Conservation (phyloP, 2,329 filamentous ascomycete genomes). For the Tolypocladium endophyticum region DNA sequence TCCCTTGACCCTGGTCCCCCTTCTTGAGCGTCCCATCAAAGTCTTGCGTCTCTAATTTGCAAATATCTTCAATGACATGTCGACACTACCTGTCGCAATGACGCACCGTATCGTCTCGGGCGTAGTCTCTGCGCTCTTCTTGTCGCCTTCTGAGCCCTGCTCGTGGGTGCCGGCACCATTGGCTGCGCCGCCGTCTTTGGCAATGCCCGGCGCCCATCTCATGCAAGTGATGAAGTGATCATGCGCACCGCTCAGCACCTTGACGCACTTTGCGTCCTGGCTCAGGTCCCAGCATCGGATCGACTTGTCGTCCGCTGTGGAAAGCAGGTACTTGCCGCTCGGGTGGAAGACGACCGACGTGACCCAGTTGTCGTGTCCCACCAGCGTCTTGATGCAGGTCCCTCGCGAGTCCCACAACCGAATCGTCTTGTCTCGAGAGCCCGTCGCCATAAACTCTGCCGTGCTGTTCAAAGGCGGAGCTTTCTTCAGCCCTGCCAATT, state of each 20-base stretch:
- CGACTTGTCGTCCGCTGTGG: slow-evolving; percentile 81
- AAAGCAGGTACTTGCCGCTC: slow-evolving; percentile 80
- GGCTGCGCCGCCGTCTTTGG: slow-evolving; percentile 6
- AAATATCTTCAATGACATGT: slow-evolving; percentile 70
- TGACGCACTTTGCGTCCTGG: slow-evolving; percentile 85
- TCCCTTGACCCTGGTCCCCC: background rate
- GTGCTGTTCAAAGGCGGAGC: slow-evolving; percentile 62
- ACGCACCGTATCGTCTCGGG: slow-evolving; percentile 68
- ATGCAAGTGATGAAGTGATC: slow-evolving; percentile 79
- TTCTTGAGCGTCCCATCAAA: background rate
- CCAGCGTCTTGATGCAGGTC: slow-evolving; percentile 70
- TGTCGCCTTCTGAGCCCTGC: slow-evolving; percentile 16
- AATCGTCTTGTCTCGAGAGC: slow-evolving; percentile 82
- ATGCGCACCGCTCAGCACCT: slow-evolving; percentile 66
- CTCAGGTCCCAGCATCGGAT: slow-evolving; percentile 87
- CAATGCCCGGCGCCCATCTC: slow-evolving; percentile 64
- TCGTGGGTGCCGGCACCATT: slow-evolving; percentile 5
- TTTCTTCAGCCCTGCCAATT: slow-evolving; percentile 74
- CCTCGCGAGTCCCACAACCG: slow-evolving; percentile 81
- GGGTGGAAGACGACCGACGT: slow-evolving; percentile 81
- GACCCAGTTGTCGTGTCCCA: slow-evolving; percentile 93
- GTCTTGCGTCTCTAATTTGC: slow-evolving; percentile 33
- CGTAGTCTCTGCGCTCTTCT: slow-evolving; percentile 35
- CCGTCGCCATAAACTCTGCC: slow-evolving; percentile 84
- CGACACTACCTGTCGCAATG: slow-evolving; percentile 79